Conservation (phyloP, 2,329 filamentous ascomycete species). For the Ilyonectria destructans region DNA sequence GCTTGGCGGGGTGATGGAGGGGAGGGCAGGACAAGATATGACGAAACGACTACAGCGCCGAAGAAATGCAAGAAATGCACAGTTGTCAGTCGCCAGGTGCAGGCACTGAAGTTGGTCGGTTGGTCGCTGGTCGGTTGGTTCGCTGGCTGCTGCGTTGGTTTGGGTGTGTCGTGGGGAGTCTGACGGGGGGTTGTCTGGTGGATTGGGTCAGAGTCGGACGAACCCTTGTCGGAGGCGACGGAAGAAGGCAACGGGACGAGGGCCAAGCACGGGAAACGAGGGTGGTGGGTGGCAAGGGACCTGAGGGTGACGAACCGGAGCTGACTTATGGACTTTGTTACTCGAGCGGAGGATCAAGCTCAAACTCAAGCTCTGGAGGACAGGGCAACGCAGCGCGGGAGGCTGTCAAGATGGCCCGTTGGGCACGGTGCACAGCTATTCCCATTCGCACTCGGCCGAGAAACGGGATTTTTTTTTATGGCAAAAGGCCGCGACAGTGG, state of each 20-base stretch:
- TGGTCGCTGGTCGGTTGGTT: conserved; percentile 19
- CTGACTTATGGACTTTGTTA: not conserved
- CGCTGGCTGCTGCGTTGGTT: conserved; percentile 4
- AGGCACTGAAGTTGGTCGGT: not conserved
- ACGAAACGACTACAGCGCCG: conserved; percentile 13
- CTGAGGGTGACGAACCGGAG: not conserved
- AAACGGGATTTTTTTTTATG: conserved; percentile 2
- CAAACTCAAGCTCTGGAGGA: not conserved
- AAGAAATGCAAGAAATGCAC: conserved; percentile 24
- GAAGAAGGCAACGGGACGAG: conserved; percentile 9
- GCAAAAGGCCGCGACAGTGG: conserved; percentile 5
- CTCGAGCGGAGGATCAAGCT: conserved; percentile 9
- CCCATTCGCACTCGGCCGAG: conserved; percentile 30
- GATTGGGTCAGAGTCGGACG: conserved; percentile 26
- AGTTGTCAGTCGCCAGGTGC: conserved; percentile 6
- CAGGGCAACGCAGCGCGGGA: conserved; percentile 8
- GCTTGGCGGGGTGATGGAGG: conserved; percentile 19
- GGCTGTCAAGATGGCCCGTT: conserved; percentile 14
- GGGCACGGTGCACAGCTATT: conserved; percentile 15
- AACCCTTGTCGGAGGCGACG: conserved; percentile 29
- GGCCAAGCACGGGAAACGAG: conserved; percentile 6
- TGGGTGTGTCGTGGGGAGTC: conserved; percentile 26
- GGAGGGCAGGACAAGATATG: not conserved
- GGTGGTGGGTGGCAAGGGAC: not conserved
- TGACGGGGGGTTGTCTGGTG: conserved; percentile 20